Evolutionary conservation across 1,139 yeast genomes (phyloP).

Genomic region (Debaryomycetaceae sp.): DNA sequence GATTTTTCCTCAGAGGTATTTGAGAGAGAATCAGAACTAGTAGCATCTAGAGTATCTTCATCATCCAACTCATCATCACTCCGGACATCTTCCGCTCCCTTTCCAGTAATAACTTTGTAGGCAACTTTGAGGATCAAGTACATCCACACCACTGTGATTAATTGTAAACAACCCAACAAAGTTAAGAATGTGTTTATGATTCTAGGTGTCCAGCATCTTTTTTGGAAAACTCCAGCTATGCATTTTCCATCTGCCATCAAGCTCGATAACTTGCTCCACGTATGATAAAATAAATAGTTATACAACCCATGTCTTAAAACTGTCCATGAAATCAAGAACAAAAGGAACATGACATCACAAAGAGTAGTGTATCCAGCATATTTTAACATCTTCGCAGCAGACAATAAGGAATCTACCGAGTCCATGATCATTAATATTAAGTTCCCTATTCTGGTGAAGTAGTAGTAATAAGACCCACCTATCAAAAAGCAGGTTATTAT

Average conservation of each 20-base stretch:
- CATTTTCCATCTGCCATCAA: slow-evolving; percentile 43
- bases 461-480: slow-evolving; percentile 69
- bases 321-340: slow-evolving; percentile 71
- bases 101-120: slow-evolving; percentile 64
- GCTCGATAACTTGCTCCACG: slow-evolving; percentile 32
- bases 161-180: slow-evolving; percentile 64
- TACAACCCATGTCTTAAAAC: slow-evolving; percentile 70
- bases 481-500: slow-evolving; percentile 70
- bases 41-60: slow-evolving; percentile 17
- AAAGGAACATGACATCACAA: slow-evolving; percentile 69
- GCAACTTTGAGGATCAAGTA: slow-evolving; percentile 70
- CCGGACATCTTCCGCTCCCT: slow-evolving; percentile 78
- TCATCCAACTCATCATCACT: slow-evolving; percentile 56
- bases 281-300: slow-evolving; percentile 60
- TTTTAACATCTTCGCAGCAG: slow-evolving; percentile 74
- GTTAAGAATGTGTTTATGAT: slow-evolving; percentile 51
- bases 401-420: slow-evolving; percentile 67
- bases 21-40: not conserved
- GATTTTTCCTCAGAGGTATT: slow-evolving; percentile 1
- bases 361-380: slow-evolving; percentile 58
- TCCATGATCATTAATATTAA: slow-evolving; percentile 80
- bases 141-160: slow-evolving; percentile 71
- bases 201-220: slow-evolving; percentile 58
- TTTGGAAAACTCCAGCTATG: slow-evolving; percentile 21
- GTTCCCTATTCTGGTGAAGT: slow-evolving; percentile 77